These are phyloP conservation scores for Suhomyces bolitotheri DNA, from an alignment of 1,139 yeast species.

Conservation along the genomic window DNA sequence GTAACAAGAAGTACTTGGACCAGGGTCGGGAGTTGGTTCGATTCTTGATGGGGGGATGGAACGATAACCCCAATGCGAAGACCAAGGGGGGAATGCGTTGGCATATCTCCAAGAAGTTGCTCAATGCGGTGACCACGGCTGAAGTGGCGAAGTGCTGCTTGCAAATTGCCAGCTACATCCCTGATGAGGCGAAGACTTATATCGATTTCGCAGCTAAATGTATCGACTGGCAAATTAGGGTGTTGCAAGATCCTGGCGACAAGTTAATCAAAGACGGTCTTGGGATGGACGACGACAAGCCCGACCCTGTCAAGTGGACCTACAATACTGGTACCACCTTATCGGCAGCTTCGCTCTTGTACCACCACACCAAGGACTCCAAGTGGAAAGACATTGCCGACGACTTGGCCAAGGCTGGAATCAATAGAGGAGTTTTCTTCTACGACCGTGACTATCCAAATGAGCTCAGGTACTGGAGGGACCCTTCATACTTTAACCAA, in stretches of 20 bases:
- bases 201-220: constrained; percentile 56
- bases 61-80: constrained; percentile 41
- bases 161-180: constrained; percentile 56
- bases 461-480: constrained; percentile 64
- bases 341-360: constrained; percentile 55
- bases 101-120: constrained; percentile 62
- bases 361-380: constrained; percentile 51
- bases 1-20: constrained; percentile 52
- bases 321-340: constrained; percentile 70
- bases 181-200: constrained; percentile 44
- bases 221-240: constrained; percentile 54
- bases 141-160: constrained; percentile 70
- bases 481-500: constrained; percentile 63
- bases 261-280: constrained; percentile 65
- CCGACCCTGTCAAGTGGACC: constrained; percentile 61
- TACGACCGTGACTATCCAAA: constrained; percentile 66
- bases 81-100: constrained; percentile 64
- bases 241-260: constrained; percentile 55
- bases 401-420: constrained; percentile 60
- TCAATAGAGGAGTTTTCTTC: constrained; percentile 55
- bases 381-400: constrained; percentile 60
- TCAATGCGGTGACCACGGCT: constrained; percentile 69
- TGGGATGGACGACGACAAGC: constrained; percentile 46
- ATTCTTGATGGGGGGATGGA: constrained; percentile 70
- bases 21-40: constrained; percentile 59